Base-by-base conservation (phyloP, 2,329 filamentous ascomycete genomes). In the Talaromyces funiculosus region DNA sequence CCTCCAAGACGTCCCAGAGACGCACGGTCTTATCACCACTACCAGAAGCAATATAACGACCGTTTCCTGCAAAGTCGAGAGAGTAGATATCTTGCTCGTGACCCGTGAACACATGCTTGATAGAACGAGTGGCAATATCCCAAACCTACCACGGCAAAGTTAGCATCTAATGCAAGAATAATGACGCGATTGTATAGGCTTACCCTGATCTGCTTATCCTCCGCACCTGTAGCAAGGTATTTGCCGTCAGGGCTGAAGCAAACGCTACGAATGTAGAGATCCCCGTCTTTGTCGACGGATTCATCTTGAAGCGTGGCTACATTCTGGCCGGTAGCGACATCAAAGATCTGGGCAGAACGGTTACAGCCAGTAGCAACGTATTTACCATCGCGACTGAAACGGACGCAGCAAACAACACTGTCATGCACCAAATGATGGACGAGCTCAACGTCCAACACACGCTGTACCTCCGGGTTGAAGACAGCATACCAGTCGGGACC, bases 61-160 rank as follows among this genome's bases (percentile, higher is more conserved):
- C 93, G 68, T 97, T 95, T 43, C 91, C 88, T 33, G 93, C 90
- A 75, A 96, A 99, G 76, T 97, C 94, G 4, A 97, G 82, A 4
- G 90, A 96, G 77, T 97, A 97, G 64, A 99, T 99, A 67, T 99
- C 94, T 76, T 99, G 93, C 76, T 99, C 94, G 76, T 99, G 94
- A 24, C 94, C 94, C n/a, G 87, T 84, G 77, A 99, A 97, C 40
- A 91, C 91, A 72, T 94, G 91, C 69, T 92, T 90, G 72, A 99
- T 97, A 8, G 85, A 87, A 67, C 91, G 85, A 60, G 80, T 84
- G 59, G 84, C 82, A 67, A 99, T 97, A 73, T 99, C 94, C 94
- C 94, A 99, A 56, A 99, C 91, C 54, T 61, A 54, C 47, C 18
- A 16, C 8, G 6, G 16, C 16, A 38, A 45, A 31, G 8, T 2